Percentiles rank a stretch among this genome's conserved stretches.
These are phyloP conservation scores for Torrubiellomyces zombiae DNA, from an alignment of 2,329 filamentous ascomycete genomes.

Conservation along the genomic window DNA sequence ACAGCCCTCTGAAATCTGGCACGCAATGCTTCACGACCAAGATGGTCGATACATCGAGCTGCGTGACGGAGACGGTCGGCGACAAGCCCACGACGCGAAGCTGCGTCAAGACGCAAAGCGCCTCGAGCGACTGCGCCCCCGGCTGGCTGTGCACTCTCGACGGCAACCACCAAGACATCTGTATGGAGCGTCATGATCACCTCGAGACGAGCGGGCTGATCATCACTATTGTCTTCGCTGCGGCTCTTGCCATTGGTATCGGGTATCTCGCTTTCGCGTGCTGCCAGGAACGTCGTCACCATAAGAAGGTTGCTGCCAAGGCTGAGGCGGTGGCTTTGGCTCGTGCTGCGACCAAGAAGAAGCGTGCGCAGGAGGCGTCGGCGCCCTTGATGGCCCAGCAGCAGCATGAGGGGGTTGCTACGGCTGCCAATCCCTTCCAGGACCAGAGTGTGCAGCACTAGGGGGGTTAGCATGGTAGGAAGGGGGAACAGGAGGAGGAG, in stretches of 20 bases:
- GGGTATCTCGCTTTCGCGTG: constrained; percentile 30
- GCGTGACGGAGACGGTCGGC: constrained; percentile 21
- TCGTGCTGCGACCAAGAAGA: constrained; percentile 28
- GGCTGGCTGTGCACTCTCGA: constrained; percentile 28
- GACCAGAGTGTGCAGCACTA: constrained; percentile 13
- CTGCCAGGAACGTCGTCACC: constrained; percentile 29
- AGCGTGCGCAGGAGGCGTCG: constrained; percentile 16
- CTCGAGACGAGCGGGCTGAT: constrained; percentile 28
- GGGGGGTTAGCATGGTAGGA: constrained; percentile 1
- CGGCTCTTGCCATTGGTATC: constrained; percentile 20
- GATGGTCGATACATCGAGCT: constrained; percentile 18
- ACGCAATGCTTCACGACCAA: constrained; percentile 20
- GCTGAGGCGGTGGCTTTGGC: constrained; percentile 33
- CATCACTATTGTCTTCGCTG: constrained; percentile 29
- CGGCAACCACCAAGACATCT: constrained; percentile 19
- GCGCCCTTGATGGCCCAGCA: constrained; percentile 20
- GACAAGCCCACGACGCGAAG: constrained; percentile 16
- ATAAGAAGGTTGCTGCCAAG: constrained; percentile 25
- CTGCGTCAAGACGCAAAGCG: constrained; percentile 21
- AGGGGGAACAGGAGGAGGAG: constrained; percentile 3
- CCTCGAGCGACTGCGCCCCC: constrained; percentile 22
- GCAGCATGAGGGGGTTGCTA: constrained; percentile 8
- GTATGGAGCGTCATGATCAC: constrained; percentile 20
- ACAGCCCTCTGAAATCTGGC: constrained; percentile 7
- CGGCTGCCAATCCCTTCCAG: constrained; percentile 18